Conservation (phyloP, 2,329 filamentous ascomycete genomes). For the Diaporthe australafricana region DNA sequence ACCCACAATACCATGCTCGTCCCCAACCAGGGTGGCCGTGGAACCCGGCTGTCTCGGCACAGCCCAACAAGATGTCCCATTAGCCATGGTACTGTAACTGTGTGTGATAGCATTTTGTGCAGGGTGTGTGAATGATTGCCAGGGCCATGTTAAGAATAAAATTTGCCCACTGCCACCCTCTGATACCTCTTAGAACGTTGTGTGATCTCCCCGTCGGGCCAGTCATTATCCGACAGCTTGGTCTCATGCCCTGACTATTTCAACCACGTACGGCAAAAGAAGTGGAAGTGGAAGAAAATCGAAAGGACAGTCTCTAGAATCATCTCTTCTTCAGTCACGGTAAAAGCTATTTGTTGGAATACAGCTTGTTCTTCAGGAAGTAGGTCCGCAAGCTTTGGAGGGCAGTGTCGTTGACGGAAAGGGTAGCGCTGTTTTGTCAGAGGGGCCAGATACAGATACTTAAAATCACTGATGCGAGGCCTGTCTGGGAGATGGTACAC, state of each 20-base stretch:
- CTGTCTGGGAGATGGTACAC: too few relatives aligned
- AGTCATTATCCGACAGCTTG: background rate
- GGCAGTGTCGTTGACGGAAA: too few relatives aligned
- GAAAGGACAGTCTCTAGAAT: background rate
- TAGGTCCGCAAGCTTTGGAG: too few relatives aligned
- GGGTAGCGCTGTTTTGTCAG: too few relatives aligned
- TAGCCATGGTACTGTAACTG: too few relatives aligned
- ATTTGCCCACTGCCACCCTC: background rate
- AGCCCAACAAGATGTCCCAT: background rate
- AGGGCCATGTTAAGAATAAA: background rate
- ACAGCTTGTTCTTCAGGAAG: too few relatives aligned
- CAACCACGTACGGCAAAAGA: background rate
- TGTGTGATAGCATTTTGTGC: too few relatives aligned
- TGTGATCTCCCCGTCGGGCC: background rate
- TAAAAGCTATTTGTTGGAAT: background rate
- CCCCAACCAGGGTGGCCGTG: background rate
- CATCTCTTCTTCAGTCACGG: background rate
- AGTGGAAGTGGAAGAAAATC: background rate
- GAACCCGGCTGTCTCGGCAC: conserved; percentile 9
- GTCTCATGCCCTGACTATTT: background rate
- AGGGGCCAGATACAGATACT: too few relatives aligned
- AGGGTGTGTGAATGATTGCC: too few relatives aligned
- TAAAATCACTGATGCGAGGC: too few relatives aligned
- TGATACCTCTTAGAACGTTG: background rate
- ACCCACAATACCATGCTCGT: background rate